Percentiles rank a stretch among this genome's conserved stretches.
These are phyloP conservation scores for Pisolithus microcarpus DNA, from an alignment of 768 basidiomycete genomes.

Conservation along the genomic window DNA sequence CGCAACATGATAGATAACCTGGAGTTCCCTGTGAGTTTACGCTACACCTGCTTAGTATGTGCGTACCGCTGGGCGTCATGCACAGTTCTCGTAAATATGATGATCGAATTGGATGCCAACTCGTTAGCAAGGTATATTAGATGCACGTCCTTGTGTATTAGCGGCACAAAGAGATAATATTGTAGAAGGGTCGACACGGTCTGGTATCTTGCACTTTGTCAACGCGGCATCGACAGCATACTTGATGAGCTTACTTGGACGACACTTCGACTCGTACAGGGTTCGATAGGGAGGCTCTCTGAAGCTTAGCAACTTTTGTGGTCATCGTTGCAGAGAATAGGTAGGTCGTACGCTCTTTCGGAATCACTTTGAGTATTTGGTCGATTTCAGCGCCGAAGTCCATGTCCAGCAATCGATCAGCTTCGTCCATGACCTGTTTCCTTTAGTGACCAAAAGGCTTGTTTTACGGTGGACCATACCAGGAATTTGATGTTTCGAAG, in stretches of 20 bases:
- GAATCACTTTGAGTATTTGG: constrained; percentile 92
- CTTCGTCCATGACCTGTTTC: constrained; percentile 89
- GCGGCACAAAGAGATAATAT: constrained; percentile 90
- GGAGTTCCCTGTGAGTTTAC: background rate
- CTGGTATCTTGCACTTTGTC: constrained; percentile 64
- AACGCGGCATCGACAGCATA: background rate
- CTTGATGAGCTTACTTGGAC: constrained; percentile 57
- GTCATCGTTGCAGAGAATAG: constrained; percentile 99
- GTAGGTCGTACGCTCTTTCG: constrained; percentile 90
- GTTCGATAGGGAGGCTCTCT: constrained; percentile 86
- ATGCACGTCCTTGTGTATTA: constrained; percentile 87
- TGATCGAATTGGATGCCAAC: constrained; percentile 86
- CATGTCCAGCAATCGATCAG: constrained; percentile 91
- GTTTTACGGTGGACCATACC: constrained; percentile 38
- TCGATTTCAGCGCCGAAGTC: constrained; percentile 95
- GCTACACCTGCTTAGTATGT: background rate
- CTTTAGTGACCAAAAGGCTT: background rate
- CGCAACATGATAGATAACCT: constrained; percentile 87
- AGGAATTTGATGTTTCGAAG: constrained; percentile 80
- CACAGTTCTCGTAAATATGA: constrained; percentile 94
- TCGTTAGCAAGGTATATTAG: constrained; percentile 85
- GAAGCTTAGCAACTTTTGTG: constrained; percentile 93
- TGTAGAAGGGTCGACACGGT: constrained; percentile 94
- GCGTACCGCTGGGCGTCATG: constrained; percentile 78
- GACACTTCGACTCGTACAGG: constrained; percentile 93